A percentile compares a stretch with the other conserved stretches of the same genome.
These are phyloP conservation scores for Talaromyces sp. DNA, from an alignment of 2,329 filamentous ascomycete species.

Conservation along the genomic window DNA sequence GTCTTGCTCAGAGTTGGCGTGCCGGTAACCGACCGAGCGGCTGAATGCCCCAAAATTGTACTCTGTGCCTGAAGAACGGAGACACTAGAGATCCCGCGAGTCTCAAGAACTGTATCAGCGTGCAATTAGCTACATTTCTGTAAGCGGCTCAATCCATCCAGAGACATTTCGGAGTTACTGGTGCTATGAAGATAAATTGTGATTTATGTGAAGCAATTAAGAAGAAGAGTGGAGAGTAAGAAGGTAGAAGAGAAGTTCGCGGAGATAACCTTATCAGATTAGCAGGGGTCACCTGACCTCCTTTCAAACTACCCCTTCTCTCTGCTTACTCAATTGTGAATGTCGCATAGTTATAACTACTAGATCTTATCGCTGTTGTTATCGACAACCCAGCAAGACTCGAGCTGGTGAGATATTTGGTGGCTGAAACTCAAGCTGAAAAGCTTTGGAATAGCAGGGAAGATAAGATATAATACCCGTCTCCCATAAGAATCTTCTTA, in stretches of 20 bases:
- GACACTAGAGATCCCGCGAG: neutral
- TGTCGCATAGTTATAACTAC: neutral
- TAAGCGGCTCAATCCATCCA: neutral
- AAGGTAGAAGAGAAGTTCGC: neutral
- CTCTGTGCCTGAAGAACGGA: neutral
- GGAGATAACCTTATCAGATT: neutral
- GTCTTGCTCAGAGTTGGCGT: neutral
- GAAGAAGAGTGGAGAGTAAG: neutral
- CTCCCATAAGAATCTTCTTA: no score
- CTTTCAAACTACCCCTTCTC: neutral
- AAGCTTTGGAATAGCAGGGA: neutral
- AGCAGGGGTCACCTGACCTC: neutral
- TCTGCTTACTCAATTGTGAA: neutral
- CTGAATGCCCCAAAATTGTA: neutral
- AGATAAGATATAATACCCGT: no score
- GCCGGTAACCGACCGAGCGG: neutral
- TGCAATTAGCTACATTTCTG: neutral
- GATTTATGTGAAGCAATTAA: neutral
- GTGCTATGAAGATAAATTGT: neutral
- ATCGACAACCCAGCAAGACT: neutral
- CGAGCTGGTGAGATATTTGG: neutral
- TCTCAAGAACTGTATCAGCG: slow-evolving; percentile 1
- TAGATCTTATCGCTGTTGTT: neutral
- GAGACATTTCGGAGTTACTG: neutral
- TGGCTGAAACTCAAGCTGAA: neutral